Evolutionary conservation across 208 protist species (phyloP).

Genomic region (Trypanosoma platydactyli): DNA sequence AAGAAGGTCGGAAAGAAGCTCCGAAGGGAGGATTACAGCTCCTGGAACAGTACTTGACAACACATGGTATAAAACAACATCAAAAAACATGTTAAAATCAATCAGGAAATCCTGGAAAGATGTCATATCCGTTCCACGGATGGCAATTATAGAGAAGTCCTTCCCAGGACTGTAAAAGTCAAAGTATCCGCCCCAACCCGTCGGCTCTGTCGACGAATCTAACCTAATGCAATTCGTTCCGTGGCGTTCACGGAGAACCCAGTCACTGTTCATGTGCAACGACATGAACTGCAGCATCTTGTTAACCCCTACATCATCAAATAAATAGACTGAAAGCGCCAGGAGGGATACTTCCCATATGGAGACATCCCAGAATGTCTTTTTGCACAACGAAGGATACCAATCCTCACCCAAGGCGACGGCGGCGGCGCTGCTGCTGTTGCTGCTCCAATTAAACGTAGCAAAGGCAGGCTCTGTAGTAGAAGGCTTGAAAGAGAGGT

Average conservation of each 20-base stretch:
- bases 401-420: constrained; percentile 52
- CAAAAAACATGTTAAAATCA: constrained; percentile 81
- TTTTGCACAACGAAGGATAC: constrained; percentile 74
- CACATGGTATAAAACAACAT: constrained; percentile 74
- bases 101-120: constrained; percentile 73
- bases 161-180: constrained; percentile 69
- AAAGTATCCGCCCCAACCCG: constrained; percentile 62
- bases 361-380: constrained; percentile 55
- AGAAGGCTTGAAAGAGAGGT: constrained; percentile 11
- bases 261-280: constrained; percentile 59
- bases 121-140: constrained; percentile 78
- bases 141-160: constrained; percentile 59
- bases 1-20: constrained; percentile 60
- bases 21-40: constrained; percentile 49
- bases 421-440: no score
- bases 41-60: constrained; percentile 62
- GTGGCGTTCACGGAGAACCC: constrained; percentile 57
- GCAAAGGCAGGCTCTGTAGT: constrained; percentile 28
- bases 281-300: constrained; percentile 73
- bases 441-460: constrained; percentile 64
- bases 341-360: constrained; percentile 75
- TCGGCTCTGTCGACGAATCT: constrained; percentile 52
- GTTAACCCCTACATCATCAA: constrained; percentile 49
- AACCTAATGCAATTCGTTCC: constrained; percentile 39
- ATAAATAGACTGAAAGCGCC: constrained; percentile 62